Conservation (phyloP, 2,329 filamentous ascomycete genomes). For the Cladophialophora exuberans region DNA sequence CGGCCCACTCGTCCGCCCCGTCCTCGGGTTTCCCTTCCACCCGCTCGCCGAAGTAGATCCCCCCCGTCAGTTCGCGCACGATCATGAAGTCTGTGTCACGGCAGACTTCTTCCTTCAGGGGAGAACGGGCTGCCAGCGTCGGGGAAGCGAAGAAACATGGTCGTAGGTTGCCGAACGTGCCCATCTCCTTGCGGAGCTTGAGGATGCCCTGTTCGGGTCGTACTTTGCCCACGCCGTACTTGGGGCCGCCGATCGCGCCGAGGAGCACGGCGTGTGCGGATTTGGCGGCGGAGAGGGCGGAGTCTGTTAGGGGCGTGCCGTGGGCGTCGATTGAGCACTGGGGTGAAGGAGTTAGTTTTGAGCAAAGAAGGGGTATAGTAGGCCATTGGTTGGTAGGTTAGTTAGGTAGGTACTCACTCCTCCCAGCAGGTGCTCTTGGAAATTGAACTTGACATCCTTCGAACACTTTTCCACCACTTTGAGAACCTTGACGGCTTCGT, state of each 20-base stretch:
- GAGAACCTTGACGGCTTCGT: constrained; percentile 85
- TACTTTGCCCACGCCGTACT: constrained; percentile 90
- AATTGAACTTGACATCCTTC: constrained; percentile 78
- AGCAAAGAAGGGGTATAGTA: not conserved
- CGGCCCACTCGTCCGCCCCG: constrained; percentile 64
- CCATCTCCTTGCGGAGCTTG: constrained; percentile 87
- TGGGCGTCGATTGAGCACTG: constrained; percentile 87
- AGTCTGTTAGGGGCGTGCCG: constrained; percentile 77
- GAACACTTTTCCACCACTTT: constrained; percentile 72
- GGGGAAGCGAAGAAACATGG: constrained; percentile 95
- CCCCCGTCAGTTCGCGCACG: constrained; percentile 87
- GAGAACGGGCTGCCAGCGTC: constrained; percentile 78
- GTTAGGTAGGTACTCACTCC: constrained; percentile 77
- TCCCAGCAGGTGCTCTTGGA: constrained; percentile 86
- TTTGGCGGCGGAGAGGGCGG: constrained; percentile 81
- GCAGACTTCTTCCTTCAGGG: constrained; percentile 83
- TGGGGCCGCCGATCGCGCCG: constrained; percentile 91
- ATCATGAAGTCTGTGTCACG: constrained; percentile 89
- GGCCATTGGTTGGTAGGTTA: not conserved
- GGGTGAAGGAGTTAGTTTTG: not conserved
- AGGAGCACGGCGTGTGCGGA: constrained; percentile 86
- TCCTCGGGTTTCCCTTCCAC: constrained; percentile 71
- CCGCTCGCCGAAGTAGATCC: constrained; percentile 93
- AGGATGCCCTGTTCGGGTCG: constrained; percentile 93
- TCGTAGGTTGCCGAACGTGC: constrained; percentile 91